A percentile compares a stretch with the other conserved stretches of the same genome.
Conservation (phyloP, 257 asterid species). For the Primulina tabacum region DNA sequence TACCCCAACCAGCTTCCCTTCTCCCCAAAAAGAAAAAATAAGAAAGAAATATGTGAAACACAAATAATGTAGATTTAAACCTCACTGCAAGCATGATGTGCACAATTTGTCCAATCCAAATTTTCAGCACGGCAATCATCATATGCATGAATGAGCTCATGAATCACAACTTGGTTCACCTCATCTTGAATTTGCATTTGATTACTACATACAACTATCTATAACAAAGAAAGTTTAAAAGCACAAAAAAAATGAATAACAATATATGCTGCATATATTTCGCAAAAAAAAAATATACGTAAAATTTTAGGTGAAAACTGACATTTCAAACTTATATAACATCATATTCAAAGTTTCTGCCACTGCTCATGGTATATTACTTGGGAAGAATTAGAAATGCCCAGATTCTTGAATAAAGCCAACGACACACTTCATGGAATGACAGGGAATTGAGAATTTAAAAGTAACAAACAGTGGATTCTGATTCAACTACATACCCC, state of each 20-base stretch:
- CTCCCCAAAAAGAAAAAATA: neutral
- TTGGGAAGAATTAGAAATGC: neutral
- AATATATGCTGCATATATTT: neutral
- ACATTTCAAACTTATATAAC: neutral
- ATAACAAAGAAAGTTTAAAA: slow-evolving; percentile 15
- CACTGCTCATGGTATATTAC: neutral
- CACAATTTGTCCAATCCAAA: slow-evolving; percentile 77
- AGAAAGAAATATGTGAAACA: neutral
- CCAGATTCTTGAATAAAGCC: neutral
- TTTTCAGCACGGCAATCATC: slow-evolving; percentile 86
- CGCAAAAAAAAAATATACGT: neutral
- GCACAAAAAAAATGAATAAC: neutral
- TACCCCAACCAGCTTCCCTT: no score
- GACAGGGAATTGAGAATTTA: neutral
- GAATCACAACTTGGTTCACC: slow-evolving; percentile 84
- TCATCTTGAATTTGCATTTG: slow-evolving; percentile 74
- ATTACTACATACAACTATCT: slow-evolving; percentile 76
- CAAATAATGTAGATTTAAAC: slow-evolving; percentile 27
- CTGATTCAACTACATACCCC: slow-evolving; percentile 40
- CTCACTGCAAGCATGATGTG: slow-evolving; percentile 95
- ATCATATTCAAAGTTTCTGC: neutral
- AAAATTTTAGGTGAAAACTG: neutral
- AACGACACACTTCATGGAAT: neutral
- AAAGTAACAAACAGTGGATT: neutral
- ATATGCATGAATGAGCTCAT: slow-evolving; percentile 94